phyloP scores from a whole-genome alignment of 1,139 yeast species.

The Suhomyces chickasaworum region DNA sequence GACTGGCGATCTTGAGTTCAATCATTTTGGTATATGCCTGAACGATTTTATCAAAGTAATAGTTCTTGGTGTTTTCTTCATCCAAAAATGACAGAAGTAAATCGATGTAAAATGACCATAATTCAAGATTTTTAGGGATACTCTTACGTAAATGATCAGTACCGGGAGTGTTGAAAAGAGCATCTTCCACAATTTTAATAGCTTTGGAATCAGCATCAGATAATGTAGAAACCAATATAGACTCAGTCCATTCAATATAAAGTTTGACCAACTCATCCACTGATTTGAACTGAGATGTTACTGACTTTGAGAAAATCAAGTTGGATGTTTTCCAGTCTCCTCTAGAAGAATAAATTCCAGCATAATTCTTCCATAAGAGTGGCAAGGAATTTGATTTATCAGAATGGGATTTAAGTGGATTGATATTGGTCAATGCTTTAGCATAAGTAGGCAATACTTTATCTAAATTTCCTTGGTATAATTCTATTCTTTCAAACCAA shows the following conservation, averaged over 20 bases:
- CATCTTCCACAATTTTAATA: slow-evolving; percentile 51
- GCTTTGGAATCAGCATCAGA: slow-evolving; percentile 56
- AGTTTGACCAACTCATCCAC: slow-evolving; percentile 67
- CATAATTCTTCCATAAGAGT: slow-evolving; percentile 70
- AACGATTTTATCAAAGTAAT: slow-evolving; percentile 24
- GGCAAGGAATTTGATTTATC: slow-evolving; percentile 41
- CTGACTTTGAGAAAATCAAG: slow-evolving; percentile 62
- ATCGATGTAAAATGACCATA: slow-evolving; percentile 80
- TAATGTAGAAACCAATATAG: slow-evolving; percentile 39
- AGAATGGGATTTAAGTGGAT: slow-evolving; percentile 57
- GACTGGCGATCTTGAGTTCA: slow-evolving; percentile 67
- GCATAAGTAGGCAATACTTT: slow-evolving; percentile 60
- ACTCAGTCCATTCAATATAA: slow-evolving; percentile 75
- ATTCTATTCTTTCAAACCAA: slow-evolving; percentile 66
- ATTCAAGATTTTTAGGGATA: slow-evolving; percentile 58
- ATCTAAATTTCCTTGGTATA: slow-evolving; percentile 40
- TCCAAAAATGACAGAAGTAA: slow-evolving; percentile 65
- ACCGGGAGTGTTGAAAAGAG: slow-evolving; percentile 31
- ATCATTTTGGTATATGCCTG: slow-evolving; percentile 62
- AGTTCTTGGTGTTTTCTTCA: slow-evolving; percentile 17
- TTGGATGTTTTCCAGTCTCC: slow-evolving; percentile 64
- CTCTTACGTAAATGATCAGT: slow-evolving; percentile 42
- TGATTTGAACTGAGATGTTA: slow-evolving; percentile 66
- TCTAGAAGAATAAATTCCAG: slow-evolving; percentile 59
- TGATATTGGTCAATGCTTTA: slow-evolving; percentile 65